These are phyloP conservation scores for Drechslerella dactyloides DNA, from an alignment of 2,329 filamentous ascomycete species.

Conservation along the genomic window DNA sequence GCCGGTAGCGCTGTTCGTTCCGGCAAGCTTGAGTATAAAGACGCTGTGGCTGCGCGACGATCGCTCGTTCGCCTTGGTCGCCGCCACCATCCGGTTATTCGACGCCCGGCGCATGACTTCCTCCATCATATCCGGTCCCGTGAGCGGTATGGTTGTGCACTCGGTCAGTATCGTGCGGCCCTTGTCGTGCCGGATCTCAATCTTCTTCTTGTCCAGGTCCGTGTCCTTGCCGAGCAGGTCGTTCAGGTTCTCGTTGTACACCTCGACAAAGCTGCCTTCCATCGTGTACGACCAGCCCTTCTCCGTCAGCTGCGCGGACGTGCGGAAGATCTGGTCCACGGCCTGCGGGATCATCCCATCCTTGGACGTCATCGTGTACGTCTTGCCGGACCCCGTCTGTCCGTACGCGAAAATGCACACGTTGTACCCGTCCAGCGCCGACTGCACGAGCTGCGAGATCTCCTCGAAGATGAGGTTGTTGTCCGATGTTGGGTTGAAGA, in stretches of 20 bases:
- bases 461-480: slow-evolving; percentile 93
- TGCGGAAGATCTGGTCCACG: slow-evolving; percentile 90
- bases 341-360: slow-evolving; percentile 96
- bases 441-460: slow-evolving; percentile 95
- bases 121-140: slow-evolving; percentile 80
- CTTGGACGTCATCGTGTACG: slow-evolving; percentile 86
- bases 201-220: slow-evolving; percentile 77
- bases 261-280: slow-evolving; percentile 93
- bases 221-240: slow-evolving; percentile 79
- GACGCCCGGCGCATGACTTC: slow-evolving; percentile 79
- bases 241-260: slow-evolving; percentile 97
- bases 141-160: slow-evolving; percentile 75
- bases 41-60: slow-evolving; percentile 95
- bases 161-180: slow-evolving; percentile 84
- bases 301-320: slow-evolving; percentile 79
- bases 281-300: slow-evolving; percentile 95
- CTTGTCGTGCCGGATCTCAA: slow-evolving; percentile 88
- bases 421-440: slow-evolving; percentile 94
- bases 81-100: slow-evolving; percentile 87
- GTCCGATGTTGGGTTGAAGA: slow-evolving; percentile 77
- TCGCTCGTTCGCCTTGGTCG: slow-evolving; percentile 95
- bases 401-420: slow-evolving; percentile 99
- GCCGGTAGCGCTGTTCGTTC: slow-evolving; percentile 73
- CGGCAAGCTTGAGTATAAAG: slow-evolving; percentile 78
- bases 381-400: slow-evolving; percentile 96